Percentiles rank a stretch among this genome's conserved stretches.
Evolutionary conservation across 176 grass and related monocot genomes (phyloP).

Genomic region (Cenchrus purpureus): DNA sequence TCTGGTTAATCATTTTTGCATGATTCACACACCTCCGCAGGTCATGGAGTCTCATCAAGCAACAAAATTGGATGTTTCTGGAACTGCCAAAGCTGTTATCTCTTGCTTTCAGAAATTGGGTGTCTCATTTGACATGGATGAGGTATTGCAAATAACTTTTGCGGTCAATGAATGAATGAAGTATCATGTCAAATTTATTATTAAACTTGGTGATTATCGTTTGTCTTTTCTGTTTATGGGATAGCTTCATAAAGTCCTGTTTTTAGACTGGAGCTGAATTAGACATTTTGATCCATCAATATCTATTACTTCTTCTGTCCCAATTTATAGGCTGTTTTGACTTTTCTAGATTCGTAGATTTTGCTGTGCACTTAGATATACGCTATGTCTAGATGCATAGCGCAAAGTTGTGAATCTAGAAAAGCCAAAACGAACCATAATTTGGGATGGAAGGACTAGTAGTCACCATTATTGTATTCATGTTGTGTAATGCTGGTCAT

Average conservation of each 20-base stretch:
- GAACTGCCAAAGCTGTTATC: constrained; percentile 90
- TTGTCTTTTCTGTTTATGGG: background rate
- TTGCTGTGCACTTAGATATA: too few species aligned
- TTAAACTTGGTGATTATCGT: background rate
- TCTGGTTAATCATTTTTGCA: constrained; percentile 11
- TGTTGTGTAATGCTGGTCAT: background rate
- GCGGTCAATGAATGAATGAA: constrained; percentile 1
- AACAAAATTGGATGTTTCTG: constrained; percentile 84
- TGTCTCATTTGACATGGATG: constrained; percentile 64
- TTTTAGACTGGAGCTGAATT: constrained; percentile 14
- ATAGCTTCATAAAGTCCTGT: background rate
- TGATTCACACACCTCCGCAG: constrained; percentile 48
- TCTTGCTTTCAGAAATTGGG: constrained; percentile 89
- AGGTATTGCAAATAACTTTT: constrained; percentile 49
- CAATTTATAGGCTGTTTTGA: too few species aligned
- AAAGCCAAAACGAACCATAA: too few species aligned
- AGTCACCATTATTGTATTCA: constrained; percentile 2
- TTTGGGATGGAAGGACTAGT: background rate
- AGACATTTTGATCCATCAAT: background rate
- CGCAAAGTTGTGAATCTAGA: too few species aligned
- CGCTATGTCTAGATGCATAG: too few species aligned
- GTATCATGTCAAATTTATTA: background rate
- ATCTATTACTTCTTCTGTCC: background rate
- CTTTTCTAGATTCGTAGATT: too few species aligned
- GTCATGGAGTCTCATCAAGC: constrained; percentile 98